These are phyloP conservation scores for Ogataea methylovora DNA, from an alignment of 805 yeast genomes.

Conservation along the genomic window DNA sequence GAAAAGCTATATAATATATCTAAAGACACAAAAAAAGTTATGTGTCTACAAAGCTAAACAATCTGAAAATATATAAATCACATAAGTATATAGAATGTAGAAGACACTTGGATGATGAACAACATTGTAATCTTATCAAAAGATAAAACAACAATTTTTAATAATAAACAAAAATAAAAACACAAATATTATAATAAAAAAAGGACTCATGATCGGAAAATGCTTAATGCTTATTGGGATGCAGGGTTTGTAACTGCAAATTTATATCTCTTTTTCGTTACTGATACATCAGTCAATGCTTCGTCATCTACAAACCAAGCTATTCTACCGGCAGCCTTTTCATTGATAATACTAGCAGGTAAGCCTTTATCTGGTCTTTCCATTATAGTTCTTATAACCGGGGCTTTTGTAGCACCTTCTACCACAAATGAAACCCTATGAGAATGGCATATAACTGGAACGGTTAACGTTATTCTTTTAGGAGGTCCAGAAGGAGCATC, in stretches of 20 bases:
- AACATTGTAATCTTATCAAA: too few species aligned
- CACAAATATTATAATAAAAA: too few species aligned
- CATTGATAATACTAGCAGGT: slow-evolving; percentile 90
- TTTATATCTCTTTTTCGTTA: slow-evolving; percentile 67
- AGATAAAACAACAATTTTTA: too few species aligned
- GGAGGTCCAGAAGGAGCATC: slow-evolving; percentile 88
- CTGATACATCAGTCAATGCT: slow-evolving; percentile 73
- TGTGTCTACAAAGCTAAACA: too few species aligned
- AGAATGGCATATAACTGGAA: slow-evolving; percentile 93
- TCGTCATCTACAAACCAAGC: slow-evolving; percentile 97
- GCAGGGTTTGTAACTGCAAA: slow-evolving; percentile 35
- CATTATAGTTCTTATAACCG: slow-evolving; percentile 83
- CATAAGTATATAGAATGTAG: too few species aligned
- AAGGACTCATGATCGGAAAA: too few species aligned
- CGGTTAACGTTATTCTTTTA: slow-evolving; percentile 79
- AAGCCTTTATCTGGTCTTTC: slow-evolving; percentile 96
- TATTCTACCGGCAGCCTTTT: slow-evolving; percentile 93
- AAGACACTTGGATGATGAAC: too few species aligned
- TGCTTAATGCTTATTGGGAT: too few species aligned
- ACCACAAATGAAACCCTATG: slow-evolving; percentile 91
- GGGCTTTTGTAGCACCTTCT: slow-evolving; percentile 94
- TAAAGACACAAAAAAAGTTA: too few species aligned
- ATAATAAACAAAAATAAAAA: too few species aligned
- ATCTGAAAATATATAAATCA: too few species aligned
- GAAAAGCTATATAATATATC: too few species aligned